Conservation (phyloP, 352 stramenopile species). For the Pythium oligandrum region DNA sequence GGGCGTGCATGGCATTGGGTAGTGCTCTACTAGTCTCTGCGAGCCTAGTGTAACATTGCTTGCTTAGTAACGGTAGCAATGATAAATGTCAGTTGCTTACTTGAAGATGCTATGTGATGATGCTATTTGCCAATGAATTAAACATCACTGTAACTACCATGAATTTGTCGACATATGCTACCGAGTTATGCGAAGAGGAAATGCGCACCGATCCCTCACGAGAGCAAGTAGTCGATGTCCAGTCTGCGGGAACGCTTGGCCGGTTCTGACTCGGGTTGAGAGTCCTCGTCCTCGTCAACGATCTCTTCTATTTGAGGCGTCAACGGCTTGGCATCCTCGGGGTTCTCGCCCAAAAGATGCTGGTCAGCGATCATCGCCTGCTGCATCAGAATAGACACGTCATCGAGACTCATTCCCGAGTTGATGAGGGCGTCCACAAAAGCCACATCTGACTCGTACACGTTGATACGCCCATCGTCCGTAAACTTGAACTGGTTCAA, state of each 20-base stretch:
- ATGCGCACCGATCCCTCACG: constrained; percentile 1
- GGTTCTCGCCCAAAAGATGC: constrained; percentile 29
- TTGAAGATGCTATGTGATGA: too few species aligned
- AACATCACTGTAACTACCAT: too few species aligned
- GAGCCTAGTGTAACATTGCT: too few species aligned
- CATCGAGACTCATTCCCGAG: constrained; percentile 24
- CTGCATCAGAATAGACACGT: constrained; percentile 45
- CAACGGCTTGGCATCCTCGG: neutral
- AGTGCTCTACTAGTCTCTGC: too few species aligned
- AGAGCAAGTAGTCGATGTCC: constrained; percentile 12
- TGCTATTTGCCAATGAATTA: too few species aligned
- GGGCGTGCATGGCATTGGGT: too few species aligned
- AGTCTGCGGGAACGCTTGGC: constrained; percentile 1
- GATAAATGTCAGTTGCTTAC: too few species aligned
- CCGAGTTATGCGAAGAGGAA: too few species aligned
- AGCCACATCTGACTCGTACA: constrained; percentile 57
- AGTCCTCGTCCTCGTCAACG: constrained; percentile 6
- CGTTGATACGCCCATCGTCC: constrained; percentile 29
- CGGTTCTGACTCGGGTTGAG: constrained; percentile 6
- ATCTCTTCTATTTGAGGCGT: neutral
- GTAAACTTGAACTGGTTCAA: constrained; percentile 56
- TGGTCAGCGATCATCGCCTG: constrained; percentile 43
- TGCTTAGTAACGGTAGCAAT: too few species aligned
- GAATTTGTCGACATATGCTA: too few species aligned
- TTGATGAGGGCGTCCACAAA: constrained; percentile 44